Evolutionary conservation across 2,329 filamentous ascomycete genomes (phyloP).

Genomic region (Stromatinia cepivora): DNA sequence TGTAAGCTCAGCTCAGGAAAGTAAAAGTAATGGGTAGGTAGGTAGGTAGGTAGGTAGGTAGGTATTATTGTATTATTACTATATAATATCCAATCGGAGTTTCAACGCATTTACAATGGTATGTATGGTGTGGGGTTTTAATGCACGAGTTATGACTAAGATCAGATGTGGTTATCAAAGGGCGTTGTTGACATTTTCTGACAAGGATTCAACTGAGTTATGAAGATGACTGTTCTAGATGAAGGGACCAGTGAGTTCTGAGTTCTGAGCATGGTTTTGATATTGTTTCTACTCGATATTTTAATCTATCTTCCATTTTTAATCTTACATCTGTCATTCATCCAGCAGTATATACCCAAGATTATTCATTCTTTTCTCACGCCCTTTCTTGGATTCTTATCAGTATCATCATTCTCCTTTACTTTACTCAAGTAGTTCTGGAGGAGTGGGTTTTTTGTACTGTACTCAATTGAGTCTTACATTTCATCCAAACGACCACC

Average conservation of each 20-base stretch:
- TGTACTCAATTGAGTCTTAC: background rate
- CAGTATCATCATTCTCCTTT: background rate
- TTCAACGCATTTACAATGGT: background rate
- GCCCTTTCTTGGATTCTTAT: slow-evolving; percentile 32
- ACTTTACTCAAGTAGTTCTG: background rate
- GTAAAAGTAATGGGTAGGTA: no score
- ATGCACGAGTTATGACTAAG: slow-evolving; percentile 8
- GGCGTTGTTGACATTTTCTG: slow-evolving; percentile 12
- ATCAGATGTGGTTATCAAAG: slow-evolving; percentile 6
- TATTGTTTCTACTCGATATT: background rate
- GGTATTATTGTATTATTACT: background rate
- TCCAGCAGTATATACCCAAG: slow-evolving; percentile 11
- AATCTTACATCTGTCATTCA: background rate
- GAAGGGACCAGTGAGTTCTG: background rate
- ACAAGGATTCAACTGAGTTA: slow-evolving; percentile 9
- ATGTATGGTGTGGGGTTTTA: background rate
- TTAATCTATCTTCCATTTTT: background rate
- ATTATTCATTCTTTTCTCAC: slow-evolving; percentile 21
- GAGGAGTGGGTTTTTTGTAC: background rate
- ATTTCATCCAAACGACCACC: background rate
- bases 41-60: no score
- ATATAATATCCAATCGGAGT: background rate
- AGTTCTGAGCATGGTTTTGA: background rate
- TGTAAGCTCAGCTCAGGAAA: no score
- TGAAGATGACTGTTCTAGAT: slow-evolving; percentile 6